Evolutionary conservation across 257 asterid species (phyloP).

Genomic region (Przewalskia tangutica): DNA sequence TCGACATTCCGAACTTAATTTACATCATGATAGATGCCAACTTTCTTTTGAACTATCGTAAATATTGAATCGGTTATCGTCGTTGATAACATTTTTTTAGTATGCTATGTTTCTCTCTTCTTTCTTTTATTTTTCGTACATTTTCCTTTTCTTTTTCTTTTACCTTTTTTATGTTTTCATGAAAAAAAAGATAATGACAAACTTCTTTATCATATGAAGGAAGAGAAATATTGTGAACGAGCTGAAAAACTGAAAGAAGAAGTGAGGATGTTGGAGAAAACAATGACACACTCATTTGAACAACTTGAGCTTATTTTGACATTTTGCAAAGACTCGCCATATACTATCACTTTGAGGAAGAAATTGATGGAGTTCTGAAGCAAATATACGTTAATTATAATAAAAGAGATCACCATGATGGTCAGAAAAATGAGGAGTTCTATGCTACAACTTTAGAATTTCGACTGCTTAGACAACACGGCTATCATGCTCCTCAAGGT

Average conservation of each 20-base stretch:
- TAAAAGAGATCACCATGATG: not conserved
- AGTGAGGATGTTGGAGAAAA: slow-evolving; percentile 15
- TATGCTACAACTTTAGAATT: slow-evolving; percentile 16
- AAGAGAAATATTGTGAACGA: slow-evolving; percentile 13
- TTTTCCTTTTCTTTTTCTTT: not conserved
- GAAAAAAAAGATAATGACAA: not conserved
- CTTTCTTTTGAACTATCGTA: not conserved
- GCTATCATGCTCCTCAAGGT: slow-evolving; percentile 21
- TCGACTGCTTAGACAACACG: slow-evolving; percentile 24
- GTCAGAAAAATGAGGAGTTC: not conserved
- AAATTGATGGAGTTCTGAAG: slow-evolving; percentile 7
- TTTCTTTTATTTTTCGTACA: no score
- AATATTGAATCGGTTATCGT: no score
- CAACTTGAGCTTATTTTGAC: slow-evolving; percentile 41
- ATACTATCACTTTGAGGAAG: slow-evolving; percentile 26
- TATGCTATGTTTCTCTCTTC: not conserved
- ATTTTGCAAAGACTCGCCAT: slow-evolving; percentile 38
- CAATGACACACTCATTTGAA: not conserved
- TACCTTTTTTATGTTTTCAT: not conserved
- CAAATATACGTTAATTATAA: not conserved
- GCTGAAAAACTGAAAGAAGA: slow-evolving; percentile 20
- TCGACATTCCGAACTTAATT: not conserved
- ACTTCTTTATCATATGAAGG: slow-evolving; percentile 19
- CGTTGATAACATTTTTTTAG: no score
- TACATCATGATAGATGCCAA: not conserved